phyloP scores from a whole-genome alignment of 2,329 filamentous ascomycete genomes.

The Zymoseptoria ardabiliae region DNA sequence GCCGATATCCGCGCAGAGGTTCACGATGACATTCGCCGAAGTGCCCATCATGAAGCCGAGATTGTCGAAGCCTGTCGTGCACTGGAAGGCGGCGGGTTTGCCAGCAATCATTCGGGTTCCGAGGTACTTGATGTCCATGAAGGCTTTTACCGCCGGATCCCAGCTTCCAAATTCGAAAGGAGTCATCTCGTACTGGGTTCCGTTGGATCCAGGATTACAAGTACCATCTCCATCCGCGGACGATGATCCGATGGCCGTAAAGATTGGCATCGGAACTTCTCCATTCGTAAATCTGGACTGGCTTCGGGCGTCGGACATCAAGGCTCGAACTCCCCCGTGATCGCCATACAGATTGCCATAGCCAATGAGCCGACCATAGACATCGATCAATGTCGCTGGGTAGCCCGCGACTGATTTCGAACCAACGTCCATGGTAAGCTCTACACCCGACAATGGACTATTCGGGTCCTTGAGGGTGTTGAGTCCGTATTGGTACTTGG shows the following conservation, averaged over 20 bases:
- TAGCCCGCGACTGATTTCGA: conserved; percentile 30
- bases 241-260: conserved; percentile 32
- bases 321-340: conserved; percentile 28
- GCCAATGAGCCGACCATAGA: conserved; percentile 30
- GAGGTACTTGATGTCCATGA: conserved; percentile 51
- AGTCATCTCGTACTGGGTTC: conserved; percentile 56
- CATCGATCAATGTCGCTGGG: conserved; percentile 29
- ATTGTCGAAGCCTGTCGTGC: conserved; percentile 42
- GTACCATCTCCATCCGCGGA: conserved; percentile 28
- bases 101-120: conserved; percentile 52
- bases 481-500: conserved; percentile 30
- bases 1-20: conserved; percentile 8
- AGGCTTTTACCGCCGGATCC: conserved; percentile 52
- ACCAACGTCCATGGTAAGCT: conserved; percentile 17
- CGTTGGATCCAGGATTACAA: conserved; percentile 34
- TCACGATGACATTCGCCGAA: conserved; percentile 35
- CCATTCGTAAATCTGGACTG: conserved; percentile 32
- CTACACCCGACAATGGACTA: not conserved
- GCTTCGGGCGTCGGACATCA: conserved; percentile 23
- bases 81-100: conserved; percentile 31
- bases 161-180: conserved; percentile 59
- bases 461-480: conserved; percentile 1
- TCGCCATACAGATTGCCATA: conserved; percentile 28
- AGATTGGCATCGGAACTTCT: conserved; percentile 35
- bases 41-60: conserved; percentile 39